Evolutionary conservation across 2,329 filamentous ascomycete genomes (phyloP).

Genomic region (Trichoderma afroharzianum): DNA sequence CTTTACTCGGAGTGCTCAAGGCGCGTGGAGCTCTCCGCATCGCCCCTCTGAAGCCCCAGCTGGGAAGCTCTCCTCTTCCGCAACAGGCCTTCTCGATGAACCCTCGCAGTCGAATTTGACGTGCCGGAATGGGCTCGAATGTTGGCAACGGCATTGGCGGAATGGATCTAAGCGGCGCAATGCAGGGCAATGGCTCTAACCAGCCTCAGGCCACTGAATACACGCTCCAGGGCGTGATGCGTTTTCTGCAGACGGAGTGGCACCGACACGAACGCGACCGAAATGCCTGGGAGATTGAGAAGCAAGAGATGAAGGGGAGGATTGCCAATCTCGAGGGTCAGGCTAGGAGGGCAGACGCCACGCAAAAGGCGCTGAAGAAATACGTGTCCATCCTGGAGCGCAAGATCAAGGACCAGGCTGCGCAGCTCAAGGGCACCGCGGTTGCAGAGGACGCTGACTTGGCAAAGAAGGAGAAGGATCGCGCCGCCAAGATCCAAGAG

Average conservation of each 20-base stretch:
- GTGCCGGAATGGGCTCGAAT: conserved; percentile 42
- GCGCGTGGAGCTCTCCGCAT: conserved; percentile 18
- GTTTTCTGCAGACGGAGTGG: conserved; percentile 98
- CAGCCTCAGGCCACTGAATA: conserved; percentile 60
- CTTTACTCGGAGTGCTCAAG: conserved; percentile 6
- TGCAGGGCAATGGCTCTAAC: conserved; percentile 45
- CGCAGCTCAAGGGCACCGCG: conserved; percentile 56
- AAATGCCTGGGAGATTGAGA: conserved; percentile 98
- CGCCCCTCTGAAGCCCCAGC: conserved; percentile 21
- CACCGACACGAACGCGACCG: conserved; percentile 96
- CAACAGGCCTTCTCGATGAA: conserved; percentile 35
- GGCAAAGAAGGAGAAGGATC: conserved; percentile 52
- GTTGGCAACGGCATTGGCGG: conserved; percentile 45
- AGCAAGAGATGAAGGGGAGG: conserved; percentile 97
- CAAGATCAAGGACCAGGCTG: conserved; percentile 78
- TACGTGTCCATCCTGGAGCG: conserved; percentile 87
- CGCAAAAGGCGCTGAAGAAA: conserved; percentile 84
- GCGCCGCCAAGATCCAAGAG: conserved; percentile 53
- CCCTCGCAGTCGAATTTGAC: conserved; percentile 33
- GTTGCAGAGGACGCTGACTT: conserved; percentile 38
- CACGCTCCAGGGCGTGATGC: conserved; percentile 81
- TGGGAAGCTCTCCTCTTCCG: conserved; percentile 23
- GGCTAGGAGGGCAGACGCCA: conserved; percentile 76
- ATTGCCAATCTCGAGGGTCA: conserved; percentile 94
- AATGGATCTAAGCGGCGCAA: conserved; percentile 44